Conservation (phyloP, 495 filamentous ascomycete genomes). For the Penicillium soppii region DNA sequence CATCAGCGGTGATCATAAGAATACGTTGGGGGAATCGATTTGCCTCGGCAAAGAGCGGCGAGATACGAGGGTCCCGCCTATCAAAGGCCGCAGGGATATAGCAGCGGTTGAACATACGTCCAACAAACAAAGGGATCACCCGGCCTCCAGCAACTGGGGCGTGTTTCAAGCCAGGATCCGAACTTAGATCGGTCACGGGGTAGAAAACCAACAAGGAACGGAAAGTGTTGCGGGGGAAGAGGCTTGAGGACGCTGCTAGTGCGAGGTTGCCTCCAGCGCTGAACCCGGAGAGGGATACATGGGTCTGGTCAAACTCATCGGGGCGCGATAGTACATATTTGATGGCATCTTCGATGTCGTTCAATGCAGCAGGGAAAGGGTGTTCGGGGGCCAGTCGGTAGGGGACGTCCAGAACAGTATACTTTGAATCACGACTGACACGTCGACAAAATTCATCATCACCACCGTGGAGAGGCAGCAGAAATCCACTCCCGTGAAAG, state of each 20-base stretch:
- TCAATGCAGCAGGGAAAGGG: constrained; percentile 71
- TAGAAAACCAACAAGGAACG: constrained; percentile 42
- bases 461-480: constrained; percentile 40
- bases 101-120: constrained; percentile 31
- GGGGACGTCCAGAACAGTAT: constrained; percentile 53
- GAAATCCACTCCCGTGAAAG: constrained; percentile 45
- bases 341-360: constrained; percentile 60
- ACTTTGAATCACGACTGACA: constrained; percentile 33
- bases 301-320: constrained; percentile 33
- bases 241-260: constrained; percentile 33
- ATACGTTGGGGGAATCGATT: constrained; percentile 39
- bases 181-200: constrained; percentile 36
- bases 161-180: constrained; percentile 18
- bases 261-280: constrained; percentile 47
- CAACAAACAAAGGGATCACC: constrained; percentile 23
- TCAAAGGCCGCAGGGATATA: constrained; percentile 34
- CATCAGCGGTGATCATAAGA: constrained; percentile 44
- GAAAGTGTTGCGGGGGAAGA: constrained; percentile 42
- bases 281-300: constrained; percentile 45
- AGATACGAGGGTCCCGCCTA: constrained; percentile 44
- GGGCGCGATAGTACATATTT: constrained; percentile 31
- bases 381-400: constrained; percentile 80
- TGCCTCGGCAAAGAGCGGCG: constrained; percentile 38
- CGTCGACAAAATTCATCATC: constrained; percentile 44
- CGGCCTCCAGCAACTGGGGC: constrained; percentile 24